Evolutionary conservation across 345 rosid genomes (phyloP).

Genomic region (Dipteronia sinensis): DNA sequence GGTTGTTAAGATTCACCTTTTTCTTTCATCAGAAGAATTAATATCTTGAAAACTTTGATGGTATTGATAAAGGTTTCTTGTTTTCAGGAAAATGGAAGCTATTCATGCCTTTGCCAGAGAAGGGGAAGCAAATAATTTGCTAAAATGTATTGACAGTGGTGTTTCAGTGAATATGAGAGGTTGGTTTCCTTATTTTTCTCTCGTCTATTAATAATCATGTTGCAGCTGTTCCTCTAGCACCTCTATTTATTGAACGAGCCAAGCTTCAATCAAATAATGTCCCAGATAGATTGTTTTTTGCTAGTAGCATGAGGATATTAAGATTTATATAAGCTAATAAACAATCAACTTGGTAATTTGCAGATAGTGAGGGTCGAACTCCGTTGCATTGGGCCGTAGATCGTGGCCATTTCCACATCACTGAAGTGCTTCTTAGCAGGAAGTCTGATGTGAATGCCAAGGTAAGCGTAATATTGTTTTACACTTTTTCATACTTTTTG

Average conservation of each 20-base stretch:
- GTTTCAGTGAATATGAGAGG: conserved; percentile 73
- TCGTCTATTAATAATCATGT: neutral
- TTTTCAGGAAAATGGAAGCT: conserved; percentile 81
- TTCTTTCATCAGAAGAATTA: neutral
- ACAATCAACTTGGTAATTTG: conserved; percentile 25
- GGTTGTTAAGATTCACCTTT: neutral
- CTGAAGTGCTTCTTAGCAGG: conserved; percentile 57
- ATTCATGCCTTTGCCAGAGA: conserved; percentile 91
- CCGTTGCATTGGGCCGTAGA: conserved; percentile 99
- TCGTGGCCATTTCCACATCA: conserved; percentile 67
- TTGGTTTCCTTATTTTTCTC: conserved; percentile 17
- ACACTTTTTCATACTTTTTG: neutral
- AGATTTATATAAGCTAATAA: conserved; percentile 2
- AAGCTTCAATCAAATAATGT: neutral
- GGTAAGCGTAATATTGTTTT: conserved; percentile 38
- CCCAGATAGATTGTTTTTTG: neutral
- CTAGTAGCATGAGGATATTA: neutral
- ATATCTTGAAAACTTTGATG: neutral
- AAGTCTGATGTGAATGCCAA: conserved; percentile 80
- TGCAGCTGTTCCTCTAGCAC: neutral
- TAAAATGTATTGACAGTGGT: conserved; percentile 70
- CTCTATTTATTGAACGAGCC: conserved; percentile 4
- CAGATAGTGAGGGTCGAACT: conserved; percentile 92
- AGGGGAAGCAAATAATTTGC: conserved; percentile 73
- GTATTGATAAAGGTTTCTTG: conserved; percentile 9